These are phyloP conservation scores for Arthrinium phaeospermum DNA, from an alignment of 2,329 filamentous ascomycete genomes.

Conservation along the genomic window DNA sequence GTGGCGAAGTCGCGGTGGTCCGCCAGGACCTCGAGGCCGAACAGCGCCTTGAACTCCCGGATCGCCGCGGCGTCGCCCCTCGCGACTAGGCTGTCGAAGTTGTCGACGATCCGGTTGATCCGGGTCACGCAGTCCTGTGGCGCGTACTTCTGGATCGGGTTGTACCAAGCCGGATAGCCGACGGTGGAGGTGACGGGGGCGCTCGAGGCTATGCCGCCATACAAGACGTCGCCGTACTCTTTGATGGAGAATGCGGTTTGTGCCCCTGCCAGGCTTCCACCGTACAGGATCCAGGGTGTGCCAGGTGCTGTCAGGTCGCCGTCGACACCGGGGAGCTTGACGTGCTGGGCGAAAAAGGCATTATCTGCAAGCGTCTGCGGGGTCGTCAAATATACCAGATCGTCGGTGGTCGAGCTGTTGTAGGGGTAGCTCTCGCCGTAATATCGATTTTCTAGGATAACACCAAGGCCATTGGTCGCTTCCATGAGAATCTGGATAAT, in stretches of 20 bases:
- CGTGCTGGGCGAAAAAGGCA: constrained; percentile 56
- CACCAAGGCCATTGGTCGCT: constrained; percentile 57
- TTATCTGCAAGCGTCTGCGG: constrained; percentile 60
- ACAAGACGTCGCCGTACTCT: constrained; percentile 50
- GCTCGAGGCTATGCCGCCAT: constrained; percentile 55
- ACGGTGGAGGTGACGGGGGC: constrained; percentile 47
- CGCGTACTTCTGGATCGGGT: constrained; percentile 54
- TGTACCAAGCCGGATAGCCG: constrained; percentile 56
- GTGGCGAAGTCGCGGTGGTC: constrained; percentile 54
- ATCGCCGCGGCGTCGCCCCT: constrained; percentile 49
- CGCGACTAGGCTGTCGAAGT: constrained; percentile 52
- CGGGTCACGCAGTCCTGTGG: constrained; percentile 55
- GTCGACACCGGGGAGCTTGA: constrained; percentile 49
- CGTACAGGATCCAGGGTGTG: constrained; percentile 45
- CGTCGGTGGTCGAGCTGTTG: constrained; percentile 53
- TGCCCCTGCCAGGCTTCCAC: constrained; percentile 37
- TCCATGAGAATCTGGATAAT: constrained; percentile 60
- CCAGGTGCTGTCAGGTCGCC: constrained; percentile 47
- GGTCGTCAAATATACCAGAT: constrained; percentile 54
- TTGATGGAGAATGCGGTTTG: constrained; percentile 50
- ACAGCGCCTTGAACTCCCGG: constrained; percentile 51
- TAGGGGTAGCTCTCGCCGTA: constrained; percentile 57
- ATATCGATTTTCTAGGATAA: constrained; percentile 59
- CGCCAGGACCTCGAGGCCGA: constrained; percentile 50
- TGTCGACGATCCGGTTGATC: constrained; percentile 55